Conservation (phyloP, 495 filamentous ascomycete genomes). For the Tuber aestivum region DNA sequence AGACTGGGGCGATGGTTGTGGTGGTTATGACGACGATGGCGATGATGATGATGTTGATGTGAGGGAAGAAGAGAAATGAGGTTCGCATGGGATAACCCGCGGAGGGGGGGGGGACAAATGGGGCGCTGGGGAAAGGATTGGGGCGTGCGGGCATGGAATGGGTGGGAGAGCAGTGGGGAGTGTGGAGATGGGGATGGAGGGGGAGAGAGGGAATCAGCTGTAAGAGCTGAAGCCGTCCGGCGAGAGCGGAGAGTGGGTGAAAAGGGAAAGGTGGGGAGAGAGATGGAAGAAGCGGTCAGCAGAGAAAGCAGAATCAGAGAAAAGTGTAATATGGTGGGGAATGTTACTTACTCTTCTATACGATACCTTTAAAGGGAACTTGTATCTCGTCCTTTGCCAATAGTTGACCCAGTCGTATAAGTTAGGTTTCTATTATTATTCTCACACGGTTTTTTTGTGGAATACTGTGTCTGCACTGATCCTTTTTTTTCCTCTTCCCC, state of each 20-base stretch:
- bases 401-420: background rate
- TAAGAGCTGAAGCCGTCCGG: background rate
- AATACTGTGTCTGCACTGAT: background rate
- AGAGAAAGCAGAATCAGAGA: background rate
- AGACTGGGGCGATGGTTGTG: background rate
- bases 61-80: background rate
- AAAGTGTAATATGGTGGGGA: background rate
- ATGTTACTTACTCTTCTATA: background rate
- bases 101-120: conserved; percentile 5
- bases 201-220: background rate
- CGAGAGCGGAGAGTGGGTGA: background rate
- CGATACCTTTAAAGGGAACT: background rate
- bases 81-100: conserved; percentile 8
- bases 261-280: background rate
- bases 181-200: background rate
- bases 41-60: conserved; percentile 9
- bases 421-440: background rate
- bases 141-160: background rate
- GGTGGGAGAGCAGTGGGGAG: background rate
- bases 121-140: conserved; percentile 13
- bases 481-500: background rate
- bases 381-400: background rate
- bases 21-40: background rate
- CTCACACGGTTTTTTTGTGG: background rate
- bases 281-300: background rate